These are phyloP conservation scores for Pseudomicrostroma phylloplanum DNA, from an alignment of 1,284 basidiomycete species.

Conservation along the genomic window DNA sequence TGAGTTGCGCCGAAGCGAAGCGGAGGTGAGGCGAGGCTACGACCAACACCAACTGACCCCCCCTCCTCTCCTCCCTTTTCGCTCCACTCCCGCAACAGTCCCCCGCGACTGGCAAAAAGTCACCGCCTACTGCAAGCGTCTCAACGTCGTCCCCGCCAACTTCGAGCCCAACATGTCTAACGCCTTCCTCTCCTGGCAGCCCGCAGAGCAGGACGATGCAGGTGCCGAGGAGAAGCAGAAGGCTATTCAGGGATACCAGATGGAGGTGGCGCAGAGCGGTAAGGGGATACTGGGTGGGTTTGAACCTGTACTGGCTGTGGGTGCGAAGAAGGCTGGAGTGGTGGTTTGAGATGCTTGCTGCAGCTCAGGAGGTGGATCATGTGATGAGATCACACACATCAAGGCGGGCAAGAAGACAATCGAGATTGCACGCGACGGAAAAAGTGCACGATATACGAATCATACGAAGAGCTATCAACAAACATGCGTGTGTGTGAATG, in stretches of 20 bases:
- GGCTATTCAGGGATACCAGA: slow-evolving; percentile 31
- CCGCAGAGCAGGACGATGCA: slow-evolving; percentile 26
- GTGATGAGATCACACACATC: neutral
- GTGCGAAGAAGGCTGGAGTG: too few species aligned
- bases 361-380: too few species aligned
- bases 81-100: neutral
- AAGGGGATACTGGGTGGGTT: slow-evolving; percentile 10
- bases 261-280: slow-evolving; percentile 19
- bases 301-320: neutral
- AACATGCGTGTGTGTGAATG: neutral
- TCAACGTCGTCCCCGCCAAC: slow-evolving; percentile 46
- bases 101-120: slow-evolving; percentile 47
- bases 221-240: slow-evolving; percentile 32
- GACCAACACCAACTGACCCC: neutral
- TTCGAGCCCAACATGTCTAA: slow-evolving; percentile 53
- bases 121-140: slow-evolving; percentile 51
- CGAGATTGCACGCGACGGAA: neutral
- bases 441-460: neutral
- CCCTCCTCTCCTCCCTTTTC: neutral
- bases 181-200: slow-evolving; percentile 34
- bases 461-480: neutral
- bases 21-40: slow-evolving; percentile 8
- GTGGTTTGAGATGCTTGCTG: too few species aligned
- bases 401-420: neutral
- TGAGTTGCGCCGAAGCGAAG: neutral